Percentiles rank a stretch among this genome's conserved stretches.
These are phyloP conservation scores for Trichosporon faecale DNA, from an alignment of 1,284 basidiomycete species.

Conservation along the genomic window DNA sequence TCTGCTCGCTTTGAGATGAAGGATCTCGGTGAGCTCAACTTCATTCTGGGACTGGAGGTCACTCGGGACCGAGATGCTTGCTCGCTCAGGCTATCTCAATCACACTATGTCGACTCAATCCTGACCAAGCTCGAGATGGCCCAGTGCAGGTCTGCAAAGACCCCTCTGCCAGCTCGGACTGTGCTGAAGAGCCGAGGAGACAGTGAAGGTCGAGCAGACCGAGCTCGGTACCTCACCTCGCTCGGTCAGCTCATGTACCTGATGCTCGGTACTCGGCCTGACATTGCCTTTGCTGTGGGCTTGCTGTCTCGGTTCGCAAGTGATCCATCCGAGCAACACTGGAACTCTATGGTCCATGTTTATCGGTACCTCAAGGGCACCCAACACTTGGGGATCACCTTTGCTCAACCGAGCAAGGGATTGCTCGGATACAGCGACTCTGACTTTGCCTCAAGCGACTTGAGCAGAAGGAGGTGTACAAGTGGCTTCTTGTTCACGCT, in stretches of 20 bases:
- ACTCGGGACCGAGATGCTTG: not conserved
- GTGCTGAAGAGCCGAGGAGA: not conserved
- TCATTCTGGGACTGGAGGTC: not conserved
- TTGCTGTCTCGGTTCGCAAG: not conserved
- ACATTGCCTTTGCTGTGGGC: not conserved
- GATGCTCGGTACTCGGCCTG: not conserved
- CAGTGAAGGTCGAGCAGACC: not conserved
- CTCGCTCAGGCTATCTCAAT: not conserved
- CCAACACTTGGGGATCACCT: too few relatives aligned
- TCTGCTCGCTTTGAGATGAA: not conserved
- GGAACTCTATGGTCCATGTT: not conserved
- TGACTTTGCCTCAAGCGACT: not conserved
- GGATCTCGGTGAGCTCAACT: not conserved
- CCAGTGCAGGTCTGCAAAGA: too few relatives aligned
- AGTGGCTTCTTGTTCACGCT: not conserved
- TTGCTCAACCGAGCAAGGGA: too few relatives aligned
- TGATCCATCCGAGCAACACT: not conserved
- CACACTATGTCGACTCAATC: not conserved
- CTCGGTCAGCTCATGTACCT: not conserved
- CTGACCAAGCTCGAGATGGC: too few relatives aligned
- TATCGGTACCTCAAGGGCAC: not conserved
- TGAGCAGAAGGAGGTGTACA: not conserved
- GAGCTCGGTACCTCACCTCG: not conserved
- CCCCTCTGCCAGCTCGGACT: not conserved
- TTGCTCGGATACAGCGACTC: not conserved